A percentile compares a stretch with the other conserved stretches of the same genome.
phyloP scores from a whole-genome alignment of 23 red algal species.

The Porphyridium purpureum region DNA sequence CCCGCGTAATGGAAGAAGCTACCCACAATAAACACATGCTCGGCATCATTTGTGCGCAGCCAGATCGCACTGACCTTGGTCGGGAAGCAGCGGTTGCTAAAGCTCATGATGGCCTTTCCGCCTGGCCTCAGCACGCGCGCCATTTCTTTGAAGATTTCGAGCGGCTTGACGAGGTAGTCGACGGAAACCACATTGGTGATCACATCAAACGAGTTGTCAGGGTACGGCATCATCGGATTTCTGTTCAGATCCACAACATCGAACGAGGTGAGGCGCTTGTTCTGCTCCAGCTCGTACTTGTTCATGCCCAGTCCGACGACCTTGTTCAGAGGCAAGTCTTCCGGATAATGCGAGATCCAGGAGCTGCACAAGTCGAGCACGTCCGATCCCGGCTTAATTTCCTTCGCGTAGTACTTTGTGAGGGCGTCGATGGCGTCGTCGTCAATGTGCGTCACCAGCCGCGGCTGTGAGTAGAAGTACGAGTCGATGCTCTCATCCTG shows the following conservation, averaged over 20 bases:
- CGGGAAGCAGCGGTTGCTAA: slow-evolving; percentile 89
- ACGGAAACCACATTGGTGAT: slow-evolving; percentile 78
- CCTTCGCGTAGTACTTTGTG: slow-evolving; percentile 43
- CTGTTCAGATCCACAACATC: slow-evolving; percentile 58
- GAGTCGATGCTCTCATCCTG: slow-evolving; percentile 44
- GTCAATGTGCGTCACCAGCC: slow-evolving; percentile 88
- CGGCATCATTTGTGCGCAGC: slow-evolving; percentile 55
- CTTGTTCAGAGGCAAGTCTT: slow-evolving; percentile 15
- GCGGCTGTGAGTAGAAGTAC: slow-evolving; percentile 65
- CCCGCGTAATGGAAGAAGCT: slow-evolving; percentile 92
- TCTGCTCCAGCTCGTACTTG: slow-evolving; percentile 48
- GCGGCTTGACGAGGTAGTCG: slow-evolving; percentile 83
- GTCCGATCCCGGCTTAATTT: slow-evolving; percentile 23
- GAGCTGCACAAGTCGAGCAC: slow-evolving; percentile 79
- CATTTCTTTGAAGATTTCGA: slow-evolving; percentile 88
- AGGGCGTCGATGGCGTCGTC: slow-evolving; percentile 59
- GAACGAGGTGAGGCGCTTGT: slow-evolving; percentile 14
- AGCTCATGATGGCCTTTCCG: slow-evolving; percentile 57
- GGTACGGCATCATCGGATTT: slow-evolving; percentile 50
- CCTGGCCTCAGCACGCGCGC: slow-evolving; percentile 60
- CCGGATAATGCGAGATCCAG: slow-evolving; percentile 83
- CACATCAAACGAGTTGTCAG: slow-evolving; percentile 67
- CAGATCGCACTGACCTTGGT: slow-evolving; percentile 79
- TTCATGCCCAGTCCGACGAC: slow-evolving; percentile 76
- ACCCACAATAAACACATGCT: slow-evolving; percentile 85